Evolutionary conservation across 2,329 filamentous ascomycete genomes (phyloP), one percentile per base, ranked within the genome.

Genomic region (Exophiala alcalophila): DNA sequence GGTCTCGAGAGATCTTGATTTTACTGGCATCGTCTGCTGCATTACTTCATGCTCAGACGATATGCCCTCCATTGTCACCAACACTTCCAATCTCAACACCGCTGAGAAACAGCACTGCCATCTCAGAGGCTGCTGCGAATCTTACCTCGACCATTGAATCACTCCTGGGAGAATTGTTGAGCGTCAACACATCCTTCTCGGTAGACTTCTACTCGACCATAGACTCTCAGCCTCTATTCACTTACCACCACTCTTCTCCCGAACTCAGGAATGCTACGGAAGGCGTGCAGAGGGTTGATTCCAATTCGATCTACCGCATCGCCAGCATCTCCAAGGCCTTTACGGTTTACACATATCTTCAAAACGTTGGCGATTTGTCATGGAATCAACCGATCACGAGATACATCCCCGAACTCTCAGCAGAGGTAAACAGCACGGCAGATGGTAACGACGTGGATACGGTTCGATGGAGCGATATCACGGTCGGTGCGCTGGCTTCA

Each of bases 401-500:
- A 20, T 64, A 64, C 35, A 52, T 69, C 2, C 65, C 67, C 2
- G 65, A 69, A 38, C 52, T 70, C 14, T 54, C 54, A n/a, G 54
- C 42, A 8, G 65, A 65, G n/a, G 70, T 74, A 47, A 63, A 55
- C 5, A 57, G 65, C 30, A 70, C 68, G 1, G 65, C 66, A 2
- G 63, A 63, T 33, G 50, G 64, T 0, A 15, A 35, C 9, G 30
- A 34, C 14, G 4, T 47, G 12, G n/a, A n/a, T n/a, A n/a, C n/a
- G n/a, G n/a, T n/a, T n/a, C n/a, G n/a, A 25, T 77, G 72, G 72
- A 63, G 72, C 20, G 66, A 70, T 6, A 59, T 76, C 16, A 75
- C 71, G 0, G 56, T 74, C 4, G 64, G 62, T 4, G 62, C 68
- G 12, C 54, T 76, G 5, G 67, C 69, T 2, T 65, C 62, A 2